A percentile compares a stretch with the other conserved stretches of the same genome.
Evolutionary conservation across 1,284 basidiomycete genomes (phyloP).

Genomic region (Ganoderma meredithae): DNA sequence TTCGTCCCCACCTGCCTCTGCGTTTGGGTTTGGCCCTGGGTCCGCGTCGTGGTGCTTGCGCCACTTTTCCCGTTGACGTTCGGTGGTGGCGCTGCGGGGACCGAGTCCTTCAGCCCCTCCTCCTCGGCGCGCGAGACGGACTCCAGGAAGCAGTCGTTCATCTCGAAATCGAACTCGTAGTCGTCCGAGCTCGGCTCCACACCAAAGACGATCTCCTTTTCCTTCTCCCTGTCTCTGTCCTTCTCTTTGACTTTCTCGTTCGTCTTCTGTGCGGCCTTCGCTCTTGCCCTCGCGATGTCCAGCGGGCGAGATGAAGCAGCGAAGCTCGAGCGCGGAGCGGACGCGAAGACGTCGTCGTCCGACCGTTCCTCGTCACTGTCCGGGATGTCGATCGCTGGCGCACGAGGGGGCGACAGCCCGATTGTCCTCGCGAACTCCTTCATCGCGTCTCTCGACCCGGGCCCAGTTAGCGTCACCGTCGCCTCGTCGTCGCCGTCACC

Average conservation of each 20-base stretch:
- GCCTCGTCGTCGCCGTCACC: constrained; percentile 7
- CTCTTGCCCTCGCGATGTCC: neutral
- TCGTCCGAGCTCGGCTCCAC: constrained; percentile 38
- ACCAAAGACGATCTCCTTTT: constrained; percentile 19
- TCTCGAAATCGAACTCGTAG: constrained; percentile 44
- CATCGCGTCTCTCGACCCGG: constrained; percentile 25
- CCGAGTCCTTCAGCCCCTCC: constrained; percentile 28
- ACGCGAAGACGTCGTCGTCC: constrained; percentile 21
- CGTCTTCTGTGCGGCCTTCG: constrained; percentile 1
- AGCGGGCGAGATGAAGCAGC: neutral
- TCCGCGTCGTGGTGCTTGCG: constrained; percentile 1
- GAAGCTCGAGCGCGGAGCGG: neutral
- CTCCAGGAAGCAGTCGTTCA: constrained; percentile 48
- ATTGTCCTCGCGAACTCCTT: constrained; percentile 26
- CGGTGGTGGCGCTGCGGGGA: neutral
- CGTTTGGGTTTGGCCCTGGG: constrained; percentile 8
- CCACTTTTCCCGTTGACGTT: neutral
- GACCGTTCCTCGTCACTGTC: constrained; percentile 28
- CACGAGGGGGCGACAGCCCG: constrained; percentile 35
- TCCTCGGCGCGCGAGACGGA: constrained; percentile 48
- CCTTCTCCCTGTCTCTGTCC: constrained; percentile 15
- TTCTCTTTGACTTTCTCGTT: constrained; percentile 8
- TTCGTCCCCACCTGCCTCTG: constrained; percentile 12
- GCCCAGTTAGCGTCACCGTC: constrained; percentile 16
- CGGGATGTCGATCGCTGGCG: constrained; percentile 23